Conservation (phyloP, 352 stramenopile genomes). For the Phytophthora niederhauseri region DNA sequence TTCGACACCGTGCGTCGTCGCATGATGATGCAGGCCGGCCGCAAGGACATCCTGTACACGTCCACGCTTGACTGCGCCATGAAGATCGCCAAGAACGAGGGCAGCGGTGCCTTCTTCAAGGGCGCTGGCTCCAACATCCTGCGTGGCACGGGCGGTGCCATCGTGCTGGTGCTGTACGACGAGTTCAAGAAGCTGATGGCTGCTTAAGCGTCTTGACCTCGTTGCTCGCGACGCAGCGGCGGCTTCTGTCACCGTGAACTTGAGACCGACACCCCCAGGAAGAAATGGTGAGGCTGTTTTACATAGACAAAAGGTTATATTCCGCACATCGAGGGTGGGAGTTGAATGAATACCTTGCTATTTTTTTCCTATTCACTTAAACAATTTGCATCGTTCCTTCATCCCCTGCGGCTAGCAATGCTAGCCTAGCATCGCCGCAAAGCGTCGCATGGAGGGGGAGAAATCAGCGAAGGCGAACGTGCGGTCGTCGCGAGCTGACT, state of each 20-base stretch:
- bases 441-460: background rate
- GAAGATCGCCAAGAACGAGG: conserved; percentile 98
- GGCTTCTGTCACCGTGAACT: conserved; percentile 16
- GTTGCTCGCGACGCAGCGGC: conserved; percentile 24
- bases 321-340: conserved; percentile 42
- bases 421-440: no score
- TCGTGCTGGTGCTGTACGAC: conserved; percentile 99
- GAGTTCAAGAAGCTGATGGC: conserved; percentile 96
- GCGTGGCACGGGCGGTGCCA: conserved; percentile 97
- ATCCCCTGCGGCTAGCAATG: background rate
- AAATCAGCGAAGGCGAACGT: background rate
- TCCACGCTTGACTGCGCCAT: conserved; percentile 96
- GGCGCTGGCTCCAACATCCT: conserved; percentile 98
- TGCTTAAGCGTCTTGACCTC: conserved; percentile 34
- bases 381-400: background rate
- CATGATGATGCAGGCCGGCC: conserved; percentile 99
- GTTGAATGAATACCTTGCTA: conserved; percentile 44
- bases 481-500: background rate
- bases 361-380: conserved; percentile 32
- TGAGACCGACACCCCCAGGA: conserved; percentile 32
- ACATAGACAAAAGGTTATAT: conserved; percentile 54
- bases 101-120: conserved; percentile 97
- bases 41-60: conserved; percentile 98
- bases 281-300: conserved; percentile 49
- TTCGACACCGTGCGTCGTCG: conserved; percentile 96